A percentile compares a stretch with the other conserved stretches of the same genome.
Conservation (phyloP, 345 rosid species). For the Iberis pinnata region DNA sequence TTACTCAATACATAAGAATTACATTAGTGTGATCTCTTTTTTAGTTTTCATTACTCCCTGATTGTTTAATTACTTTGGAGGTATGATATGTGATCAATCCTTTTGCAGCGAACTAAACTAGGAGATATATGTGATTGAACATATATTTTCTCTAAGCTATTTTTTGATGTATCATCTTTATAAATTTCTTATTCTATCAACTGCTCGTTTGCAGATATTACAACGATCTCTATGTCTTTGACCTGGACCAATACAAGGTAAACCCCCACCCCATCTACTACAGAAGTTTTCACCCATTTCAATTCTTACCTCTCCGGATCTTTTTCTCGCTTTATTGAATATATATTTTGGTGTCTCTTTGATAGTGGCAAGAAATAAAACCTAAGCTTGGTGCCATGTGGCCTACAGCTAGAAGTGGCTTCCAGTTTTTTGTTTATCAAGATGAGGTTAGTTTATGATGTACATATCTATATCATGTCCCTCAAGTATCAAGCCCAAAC, state of each 20-base stretch:
- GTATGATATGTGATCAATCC: neutral
- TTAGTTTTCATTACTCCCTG: neutral
- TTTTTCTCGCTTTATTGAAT: slow-evolving; percentile 17
- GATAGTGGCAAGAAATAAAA: slow-evolving; percentile 96
- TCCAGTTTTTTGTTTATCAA: slow-evolving; percentile 81
- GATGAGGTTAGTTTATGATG: slow-evolving; percentile 54
- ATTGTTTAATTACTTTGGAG: neutral
- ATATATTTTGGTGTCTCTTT: slow-evolving; percentile 22
- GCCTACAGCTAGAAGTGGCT: slow-evolving; percentile 94
- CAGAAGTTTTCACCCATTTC: neutral
- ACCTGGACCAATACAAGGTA: slow-evolving; percentile 89
- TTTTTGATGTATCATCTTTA: neutral
- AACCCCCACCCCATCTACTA: slow-evolving; percentile 17
- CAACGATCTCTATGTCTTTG: slow-evolving; percentile 78
- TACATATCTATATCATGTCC: slow-evolving; percentile 15
- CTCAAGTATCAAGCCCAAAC: neutral
- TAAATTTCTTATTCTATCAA: neutral
- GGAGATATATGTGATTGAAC: neutral
- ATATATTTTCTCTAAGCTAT: neutral
- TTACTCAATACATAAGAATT: slow-evolving; percentile 9
- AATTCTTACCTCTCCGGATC: neutral
- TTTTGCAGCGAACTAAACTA: slow-evolving; percentile 8
- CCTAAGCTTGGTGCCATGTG: slow-evolving; percentile 88
- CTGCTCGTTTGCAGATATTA: slow-evolving; percentile 52
- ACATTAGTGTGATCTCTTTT: neutral